Conservation (phyloP, 345 rosid species). For the Hibiscus tridactylites region DNA sequence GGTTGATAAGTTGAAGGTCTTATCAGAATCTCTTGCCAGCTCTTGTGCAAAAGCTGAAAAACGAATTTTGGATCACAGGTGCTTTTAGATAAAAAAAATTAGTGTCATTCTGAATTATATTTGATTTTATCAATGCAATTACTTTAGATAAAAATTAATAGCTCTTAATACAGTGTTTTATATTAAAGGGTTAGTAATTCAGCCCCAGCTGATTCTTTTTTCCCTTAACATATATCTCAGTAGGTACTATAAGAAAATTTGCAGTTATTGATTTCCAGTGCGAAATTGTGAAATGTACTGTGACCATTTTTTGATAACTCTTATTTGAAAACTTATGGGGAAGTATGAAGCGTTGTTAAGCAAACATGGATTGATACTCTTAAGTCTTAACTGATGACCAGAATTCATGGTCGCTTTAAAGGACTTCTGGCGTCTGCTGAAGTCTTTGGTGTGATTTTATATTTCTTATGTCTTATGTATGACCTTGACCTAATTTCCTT, state of each 20-base stretch:
- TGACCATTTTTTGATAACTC: background rate
- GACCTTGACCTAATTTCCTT: background rate
- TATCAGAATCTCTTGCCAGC: slow-evolving; percentile 80
- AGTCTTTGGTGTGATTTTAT: background rate
- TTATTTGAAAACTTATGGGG: background rate
- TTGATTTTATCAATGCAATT: background rate
- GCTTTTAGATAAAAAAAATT: background rate
- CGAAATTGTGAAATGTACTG: background rate
- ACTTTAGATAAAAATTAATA: background rate
- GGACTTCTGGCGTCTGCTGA: background rate
- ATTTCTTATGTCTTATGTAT: background rate
- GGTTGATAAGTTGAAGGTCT: slow-evolving; percentile 75
- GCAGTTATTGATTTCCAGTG: background rate
- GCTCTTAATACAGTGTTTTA: background rate
- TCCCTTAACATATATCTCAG: background rate
- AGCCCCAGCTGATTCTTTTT: background rate
- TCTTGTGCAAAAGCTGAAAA: slow-evolving; percentile 79
- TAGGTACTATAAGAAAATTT: background rate
- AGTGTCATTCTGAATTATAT: background rate
- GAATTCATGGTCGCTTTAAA: background rate
- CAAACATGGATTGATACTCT: background rate
- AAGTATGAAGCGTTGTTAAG: background rate
- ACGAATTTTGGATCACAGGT: slow-evolving; percentile 35
- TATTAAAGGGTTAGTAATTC: background rate
- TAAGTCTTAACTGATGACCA: background rate